Evolutionary conservation across 164 flowering plant species (phyloP), one percentile per base, ranked within the genome.

Genomic region (Cinnamomum micranthum): DNA sequence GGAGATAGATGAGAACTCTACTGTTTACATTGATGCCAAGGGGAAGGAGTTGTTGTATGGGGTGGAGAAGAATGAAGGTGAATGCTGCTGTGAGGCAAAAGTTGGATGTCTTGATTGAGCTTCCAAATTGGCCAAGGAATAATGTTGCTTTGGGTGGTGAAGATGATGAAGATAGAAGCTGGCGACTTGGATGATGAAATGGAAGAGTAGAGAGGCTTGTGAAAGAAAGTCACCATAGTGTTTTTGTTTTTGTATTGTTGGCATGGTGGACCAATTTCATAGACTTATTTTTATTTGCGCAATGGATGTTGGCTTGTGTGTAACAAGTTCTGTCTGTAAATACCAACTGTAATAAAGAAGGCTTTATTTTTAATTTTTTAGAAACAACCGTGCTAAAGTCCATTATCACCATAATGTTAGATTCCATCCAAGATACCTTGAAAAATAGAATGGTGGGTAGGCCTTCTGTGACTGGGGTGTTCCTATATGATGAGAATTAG

Each of bases 1-100:
- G 68, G 97, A 90, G 70, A 92, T 94, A 0, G 98, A 92, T 72
- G 98, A 92, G 85, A 92, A 90, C 87, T 89, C 97, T 0, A 94
- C 97, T 0, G 97, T 94, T 0, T 92, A 84, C 65, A 89, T 92
- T 2, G 97, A 92, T 71, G 92, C 88, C 0, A 79, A 75, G 0
- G 85, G 85, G 3, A 64, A 69, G 14, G 74, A 55, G 70, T 52
- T 75, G 17, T 10, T 41, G 5, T 79, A 75, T 23, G 58, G 77
- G 23, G 88, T 90, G 9, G 92, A 88, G 52, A 86, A 76, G 82
- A 87, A 85, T 74, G 94, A 86, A 6, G 92, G 91, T 86, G 55
- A 82, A 87, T 84, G 88, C 73, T 52, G 87, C 84, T 27, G 87
- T 90, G 0, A 90, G 92, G 4, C 78, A 82, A 65, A 87, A 86